A percentile compares a stretch with the other conserved stretches of the same genome.
Evolutionary conservation across 2,329 filamentous ascomycete genomes (phyloP).

Genomic region (Pseudogymnoascus sp.): DNA sequence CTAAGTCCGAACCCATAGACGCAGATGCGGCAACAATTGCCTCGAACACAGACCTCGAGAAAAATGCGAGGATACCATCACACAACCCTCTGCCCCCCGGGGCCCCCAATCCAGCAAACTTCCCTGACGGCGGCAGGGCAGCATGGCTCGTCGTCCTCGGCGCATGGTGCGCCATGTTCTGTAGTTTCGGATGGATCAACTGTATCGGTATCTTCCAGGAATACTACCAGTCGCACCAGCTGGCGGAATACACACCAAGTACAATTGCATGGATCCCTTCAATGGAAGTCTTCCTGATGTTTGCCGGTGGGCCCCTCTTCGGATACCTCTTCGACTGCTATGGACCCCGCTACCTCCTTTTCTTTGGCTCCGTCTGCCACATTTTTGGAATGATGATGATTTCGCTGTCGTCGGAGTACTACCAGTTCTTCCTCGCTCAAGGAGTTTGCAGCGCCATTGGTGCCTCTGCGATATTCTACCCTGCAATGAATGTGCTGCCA

Average conservation of each 20-base stretch:
- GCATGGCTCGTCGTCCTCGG: slow-evolving; percentile 53
- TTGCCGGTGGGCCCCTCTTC: slow-evolving; percentile 50
- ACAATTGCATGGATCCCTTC: slow-evolving; percentile 58
- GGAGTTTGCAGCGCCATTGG: slow-evolving; percentile 40
- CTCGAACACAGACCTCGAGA: neutral
- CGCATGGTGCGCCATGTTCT: slow-evolving; percentile 39
- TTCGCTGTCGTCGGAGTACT: slow-evolving; percentile 47
- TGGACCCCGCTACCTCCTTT: slow-evolving; percentile 50
- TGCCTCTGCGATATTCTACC: slow-evolving; percentile 40
- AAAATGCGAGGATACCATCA: neutral
- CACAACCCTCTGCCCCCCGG: neutral
- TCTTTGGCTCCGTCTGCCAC: slow-evolving; percentile 46
- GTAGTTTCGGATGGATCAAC: slow-evolving; percentile 45
- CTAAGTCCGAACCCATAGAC: neutral
- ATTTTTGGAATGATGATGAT: slow-evolving; percentile 60
- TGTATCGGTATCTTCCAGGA: slow-evolving; percentile 50
- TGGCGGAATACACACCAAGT: slow-evolving; percentile 43
- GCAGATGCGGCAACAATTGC: neutral
- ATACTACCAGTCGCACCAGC: slow-evolving; percentile 46
- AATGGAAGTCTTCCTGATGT: slow-evolving; percentile 48
- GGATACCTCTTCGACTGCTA: slow-evolving; percentile 58
- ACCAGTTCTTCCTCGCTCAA: slow-evolving; percentile 45
- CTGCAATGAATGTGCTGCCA: slow-evolving; percentile 34
- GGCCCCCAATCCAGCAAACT: neutral
- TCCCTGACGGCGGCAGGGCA: slow-evolving; percentile 48